Evolutionary conservation across 176 grass and related monocot genomes (phyloP), one percentile per base, ranked within the genome.

Genomic region (Neostapfia colusana): DNA sequence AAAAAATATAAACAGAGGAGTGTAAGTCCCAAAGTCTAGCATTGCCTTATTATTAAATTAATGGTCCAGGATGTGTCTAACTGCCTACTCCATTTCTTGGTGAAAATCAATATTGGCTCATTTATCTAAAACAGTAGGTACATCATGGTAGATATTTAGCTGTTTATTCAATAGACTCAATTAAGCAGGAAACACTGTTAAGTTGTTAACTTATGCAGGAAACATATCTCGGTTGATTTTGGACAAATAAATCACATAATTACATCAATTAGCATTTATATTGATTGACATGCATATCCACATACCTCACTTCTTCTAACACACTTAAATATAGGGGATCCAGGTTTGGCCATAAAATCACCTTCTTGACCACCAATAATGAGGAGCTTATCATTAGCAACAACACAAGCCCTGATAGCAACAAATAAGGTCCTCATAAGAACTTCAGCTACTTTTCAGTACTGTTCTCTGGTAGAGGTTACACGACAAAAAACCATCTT

Each of bases 281-380:
- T 26, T 24, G 77, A 28, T 74, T 7, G 43, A 82, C 16, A 20
- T 28, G 35, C 6, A 43, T 24, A 81, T 84, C 28, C 64, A 43
- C 80, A 82, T 88, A 99, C 96, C 89, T 99, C 96, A 72, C 76
- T 82, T 90, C 96, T 89, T 86, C 87, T 85, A 45, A 88, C 92
- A 92, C 96, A 99, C 50, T 95, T 99, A 87, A 99, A 99, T 79
- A 95, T 99, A 65, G 92, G 96, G 39, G 96, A 99, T 77, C 96
- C 92, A 75, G 92, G 96, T 74, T 99, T 99, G 11, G 96, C 96
- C 96, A 99, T 99, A 85, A 90, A 99, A 85, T 99, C 96, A 49
- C 96, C 96, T 89, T 95, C 96, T 95, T 99, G 92, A 55, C 96
- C 96, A 83, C 96, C 96, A 66, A 99, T 99, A 72, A 80, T 63